phyloP scores from a whole-genome alignment of 192 early-diverging fungal genomes.

The Gaertneriomyces sp. region DNA sequence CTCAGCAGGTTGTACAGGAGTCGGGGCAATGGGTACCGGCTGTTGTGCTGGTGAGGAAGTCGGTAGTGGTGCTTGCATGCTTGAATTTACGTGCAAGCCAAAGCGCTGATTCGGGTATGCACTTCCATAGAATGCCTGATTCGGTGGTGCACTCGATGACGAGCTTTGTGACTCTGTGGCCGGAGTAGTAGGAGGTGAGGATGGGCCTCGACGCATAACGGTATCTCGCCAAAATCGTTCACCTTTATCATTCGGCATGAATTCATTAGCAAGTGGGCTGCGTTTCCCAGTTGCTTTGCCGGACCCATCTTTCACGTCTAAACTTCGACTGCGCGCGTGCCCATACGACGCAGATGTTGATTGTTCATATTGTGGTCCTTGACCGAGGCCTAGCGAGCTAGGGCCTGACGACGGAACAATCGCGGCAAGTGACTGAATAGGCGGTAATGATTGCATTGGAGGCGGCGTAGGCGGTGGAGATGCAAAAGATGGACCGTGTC shows the following conservation, averaged over 20 bases:
- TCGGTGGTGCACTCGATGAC: background rate
- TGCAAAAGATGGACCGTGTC: slow-evolving; percentile 19
- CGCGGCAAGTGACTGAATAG: slow-evolving; percentile 18
- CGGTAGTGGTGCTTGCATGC: background rate
- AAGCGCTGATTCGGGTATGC: background rate
- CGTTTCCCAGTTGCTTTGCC: slow-evolving; percentile 5
- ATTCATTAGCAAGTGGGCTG: background rate
- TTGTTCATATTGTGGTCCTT: background rate
- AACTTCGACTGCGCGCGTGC: background rate
- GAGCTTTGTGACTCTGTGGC: background rate
- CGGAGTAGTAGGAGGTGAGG: slow-evolving; percentile 1
- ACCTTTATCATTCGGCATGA: background rate
- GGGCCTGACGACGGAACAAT: background rate
- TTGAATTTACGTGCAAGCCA: too few relatives aligned
- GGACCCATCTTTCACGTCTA: slow-evolving; percentile 3
- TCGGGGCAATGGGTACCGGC: background rate
- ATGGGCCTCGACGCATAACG: background rate
- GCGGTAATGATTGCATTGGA: slow-evolving; percentile 14
- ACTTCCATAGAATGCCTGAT: background rate
- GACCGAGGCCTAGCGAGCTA: too few relatives aligned
- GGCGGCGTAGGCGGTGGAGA: slow-evolving; percentile 23
- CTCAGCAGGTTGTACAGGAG: background rate
- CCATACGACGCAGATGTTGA: background rate
- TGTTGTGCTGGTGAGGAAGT: background rate
- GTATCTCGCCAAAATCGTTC: background rate